phyloP scores from a whole-genome alignment of 257 asterid species.

The Osmanthus fragrans region DNA sequence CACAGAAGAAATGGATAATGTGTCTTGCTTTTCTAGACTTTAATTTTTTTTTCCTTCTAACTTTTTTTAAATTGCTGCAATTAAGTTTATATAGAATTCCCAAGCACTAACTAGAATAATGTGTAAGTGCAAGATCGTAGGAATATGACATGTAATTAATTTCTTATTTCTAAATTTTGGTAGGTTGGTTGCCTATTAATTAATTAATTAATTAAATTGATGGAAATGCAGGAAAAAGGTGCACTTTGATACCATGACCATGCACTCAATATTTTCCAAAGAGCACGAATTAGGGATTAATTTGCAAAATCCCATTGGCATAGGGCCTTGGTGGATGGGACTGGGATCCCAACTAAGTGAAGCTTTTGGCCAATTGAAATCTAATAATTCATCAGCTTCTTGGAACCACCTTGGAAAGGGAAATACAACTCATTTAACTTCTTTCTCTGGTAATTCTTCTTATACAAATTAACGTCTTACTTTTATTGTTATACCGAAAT shows the following conservation, averaged over 20 bases:
- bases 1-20: neutral
- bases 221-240: neutral
- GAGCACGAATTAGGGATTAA: neutral
- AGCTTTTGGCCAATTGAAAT: neutral
- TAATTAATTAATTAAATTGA: neutral
- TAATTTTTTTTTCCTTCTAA: no score
- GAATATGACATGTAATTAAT: no score
- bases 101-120: no score
- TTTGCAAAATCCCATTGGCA: neutral
- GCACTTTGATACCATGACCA: neutral
- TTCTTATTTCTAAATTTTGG: no score
- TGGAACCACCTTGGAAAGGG: neutral
- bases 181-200: no score
- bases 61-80: no score
- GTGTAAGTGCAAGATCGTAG: no score
- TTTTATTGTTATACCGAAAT: no score
- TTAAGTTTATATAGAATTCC: no score
- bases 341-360: neutral
- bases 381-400: conserved; percentile 3
- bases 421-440: conserved; percentile 32
- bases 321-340: neutral
- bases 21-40: no score
- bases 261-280: neutral
- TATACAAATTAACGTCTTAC: neutral
- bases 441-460: conserved; percentile 37